phyloP scores from a whole-genome alignment of 73 alveolate genomes.

The Uronychia binucleata region DNA sequence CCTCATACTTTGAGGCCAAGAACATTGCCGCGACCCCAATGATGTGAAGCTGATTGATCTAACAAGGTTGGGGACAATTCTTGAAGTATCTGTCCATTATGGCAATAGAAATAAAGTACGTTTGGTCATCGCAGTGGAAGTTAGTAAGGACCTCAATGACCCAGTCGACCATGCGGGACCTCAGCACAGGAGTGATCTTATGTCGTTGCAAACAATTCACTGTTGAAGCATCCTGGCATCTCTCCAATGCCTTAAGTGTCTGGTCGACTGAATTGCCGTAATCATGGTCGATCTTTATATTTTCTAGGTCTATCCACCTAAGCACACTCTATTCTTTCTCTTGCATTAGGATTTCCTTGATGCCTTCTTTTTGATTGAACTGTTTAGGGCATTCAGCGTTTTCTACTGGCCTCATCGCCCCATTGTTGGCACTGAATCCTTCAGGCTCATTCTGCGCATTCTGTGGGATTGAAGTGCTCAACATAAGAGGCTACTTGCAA shows the following conservation, averaged over 20 bases:
- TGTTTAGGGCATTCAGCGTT: too few relatives aligned
- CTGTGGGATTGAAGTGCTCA: too few relatives aligned
- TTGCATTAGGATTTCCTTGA: too few relatives aligned
- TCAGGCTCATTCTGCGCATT: too few relatives aligned
- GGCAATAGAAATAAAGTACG: constrained; percentile 71
- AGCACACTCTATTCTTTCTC: too few relatives aligned
- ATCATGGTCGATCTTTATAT: not conserved
- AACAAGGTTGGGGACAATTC: constrained; percentile 11
- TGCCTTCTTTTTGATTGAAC: too few relatives aligned
- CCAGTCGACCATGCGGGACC: constrained; percentile 91
- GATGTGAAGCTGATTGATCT: constrained; percentile 77
- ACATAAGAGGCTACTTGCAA: too few relatives aligned
- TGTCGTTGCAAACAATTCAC: constrained; percentile 8
- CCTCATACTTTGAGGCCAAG: constrained; percentile 91
- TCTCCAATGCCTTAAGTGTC: not conserved
- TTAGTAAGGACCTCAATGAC: constrained; percentile 84
- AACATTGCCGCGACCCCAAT: constrained; percentile 93
- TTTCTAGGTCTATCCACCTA: not conserved
- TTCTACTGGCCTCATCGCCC: too few relatives aligned
- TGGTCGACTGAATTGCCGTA: not conserved
- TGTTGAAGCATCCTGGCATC: not conserved
- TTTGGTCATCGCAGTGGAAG: constrained; percentile 63
- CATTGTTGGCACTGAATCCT: too few relatives aligned
- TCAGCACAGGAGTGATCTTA: constrained; percentile 72
- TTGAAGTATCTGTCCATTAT: constrained; percentile 74